These are phyloP conservation scores for Solanum chmielewskii DNA, from an alignment of 257 asterid species.

Conservation along the genomic window DNA sequence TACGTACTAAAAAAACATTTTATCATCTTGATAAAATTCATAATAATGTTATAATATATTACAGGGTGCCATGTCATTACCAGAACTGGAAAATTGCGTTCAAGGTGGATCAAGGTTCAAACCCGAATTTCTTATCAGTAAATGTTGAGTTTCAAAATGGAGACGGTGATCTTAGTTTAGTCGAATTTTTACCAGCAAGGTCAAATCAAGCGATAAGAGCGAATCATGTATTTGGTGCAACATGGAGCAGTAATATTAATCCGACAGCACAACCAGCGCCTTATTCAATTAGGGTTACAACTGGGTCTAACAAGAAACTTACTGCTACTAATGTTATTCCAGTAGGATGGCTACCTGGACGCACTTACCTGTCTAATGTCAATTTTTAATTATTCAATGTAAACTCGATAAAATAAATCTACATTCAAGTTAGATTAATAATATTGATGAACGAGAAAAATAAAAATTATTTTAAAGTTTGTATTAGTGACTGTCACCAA, in stretches of 20 bases:
- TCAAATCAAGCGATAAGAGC: not conserved
- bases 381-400: not conserved
- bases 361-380: not conserved
- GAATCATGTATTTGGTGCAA: not conserved
- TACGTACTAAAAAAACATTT: not conserved
- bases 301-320: not conserved
- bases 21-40: not conserved
- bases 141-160: slow-evolving; percentile 13
- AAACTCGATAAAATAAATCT: not conserved
- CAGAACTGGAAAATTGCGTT: not conserved
- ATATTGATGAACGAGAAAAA: not conserved
- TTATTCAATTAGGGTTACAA: not conserved
- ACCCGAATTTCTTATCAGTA: slow-evolving; percentile 6
- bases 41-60: not conserved
- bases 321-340: not conserved
- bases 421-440: not conserved
- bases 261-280: not conserved
- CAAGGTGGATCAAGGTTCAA: slow-evolving; percentile 12
- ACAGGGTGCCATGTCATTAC: slow-evolving; percentile 23
- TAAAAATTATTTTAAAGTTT: no score
- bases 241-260: not conserved
- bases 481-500: no score
- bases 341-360: not conserved
- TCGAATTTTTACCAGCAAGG: not conserved
- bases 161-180: slow-evolving; percentile 12